Percentiles rank a stretch among this genome's conserved stretches.
These are phyloP conservation scores for Cystobasidium slooffiae DNA, from an alignment of 1,284 basidiomycete genomes.

Conservation along the genomic window DNA sequence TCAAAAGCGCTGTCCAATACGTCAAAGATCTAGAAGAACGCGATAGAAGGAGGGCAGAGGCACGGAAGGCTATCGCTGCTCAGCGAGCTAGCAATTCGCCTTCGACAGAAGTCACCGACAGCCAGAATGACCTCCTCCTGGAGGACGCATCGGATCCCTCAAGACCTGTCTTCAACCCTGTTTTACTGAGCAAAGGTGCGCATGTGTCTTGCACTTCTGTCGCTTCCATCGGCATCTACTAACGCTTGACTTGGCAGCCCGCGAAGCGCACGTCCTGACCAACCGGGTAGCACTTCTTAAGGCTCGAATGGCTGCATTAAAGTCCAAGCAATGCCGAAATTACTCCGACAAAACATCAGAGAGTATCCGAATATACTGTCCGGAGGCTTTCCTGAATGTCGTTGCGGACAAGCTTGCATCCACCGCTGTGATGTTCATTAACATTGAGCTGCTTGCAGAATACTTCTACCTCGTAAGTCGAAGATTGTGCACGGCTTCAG, in stretches of 20 bases:
- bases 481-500: too few relatives aligned
- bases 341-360: conserved; percentile 67
- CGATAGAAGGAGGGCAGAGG: conserved; percentile 67
- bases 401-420: conserved; percentile 96
- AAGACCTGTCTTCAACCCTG: conserved; percentile 73
- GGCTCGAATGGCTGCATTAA: conserved; percentile 78
- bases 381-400: conserved; percentile 93
- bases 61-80: conserved; percentile 54
- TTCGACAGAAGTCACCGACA: conserved; percentile 42
- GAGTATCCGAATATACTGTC: conserved; percentile 84
- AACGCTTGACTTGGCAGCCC: conserved; percentile 64
- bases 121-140: conserved; percentile 55
- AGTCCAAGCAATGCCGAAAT: conserved; percentile 78
- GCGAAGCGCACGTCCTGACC: conserved; percentile 84
- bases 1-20: conserved; percentile 78
- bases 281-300: conserved; percentile 82
- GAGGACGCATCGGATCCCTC: conserved; percentile 61
- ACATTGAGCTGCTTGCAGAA: conserved; percentile 90
- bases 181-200: conserved; percentile 84
- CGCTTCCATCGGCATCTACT: neutral
- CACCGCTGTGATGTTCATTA: conserved; percentile 97
- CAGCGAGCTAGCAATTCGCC: conserved; percentile 57
- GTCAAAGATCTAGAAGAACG: conserved; percentile 81
- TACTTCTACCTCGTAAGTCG: conserved; percentile 90
- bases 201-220: conserved; percentile 33